Conservation (phyloP, 169 alveolate genomes). For the Miamiensis avidus region DNA sequence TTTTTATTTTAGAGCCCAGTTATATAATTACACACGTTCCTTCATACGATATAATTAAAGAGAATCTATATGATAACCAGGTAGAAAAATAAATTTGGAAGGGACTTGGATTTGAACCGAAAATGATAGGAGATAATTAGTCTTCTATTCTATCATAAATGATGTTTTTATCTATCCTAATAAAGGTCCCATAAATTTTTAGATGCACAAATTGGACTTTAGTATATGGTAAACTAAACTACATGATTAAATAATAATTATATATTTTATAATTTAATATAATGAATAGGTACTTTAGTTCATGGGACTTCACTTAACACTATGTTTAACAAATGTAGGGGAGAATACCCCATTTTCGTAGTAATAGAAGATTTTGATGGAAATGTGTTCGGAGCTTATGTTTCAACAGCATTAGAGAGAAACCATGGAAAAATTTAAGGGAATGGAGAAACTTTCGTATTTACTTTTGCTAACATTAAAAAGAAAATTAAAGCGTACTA, state of each 20-base stretch:
- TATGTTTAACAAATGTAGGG: neutral
- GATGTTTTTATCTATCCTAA: neutral
- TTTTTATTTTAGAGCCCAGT: neutral
- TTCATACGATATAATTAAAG: neutral
- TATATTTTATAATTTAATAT: too few species aligned
- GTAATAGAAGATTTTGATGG: neutral
- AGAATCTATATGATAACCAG: neutral
- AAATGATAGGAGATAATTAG: neutral
- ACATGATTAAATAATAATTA: too few species aligned
- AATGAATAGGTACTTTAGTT: neutral
- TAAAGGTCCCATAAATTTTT: neutral
- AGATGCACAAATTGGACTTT: neutral
- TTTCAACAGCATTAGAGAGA: neutral
- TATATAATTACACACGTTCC: neutral
- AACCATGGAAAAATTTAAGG: neutral
- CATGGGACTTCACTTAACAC: neutral
- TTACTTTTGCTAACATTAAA: neutral
- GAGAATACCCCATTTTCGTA: neutral
- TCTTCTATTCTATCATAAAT: neutral
- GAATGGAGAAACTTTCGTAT: neutral
- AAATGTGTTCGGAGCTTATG: neutral
- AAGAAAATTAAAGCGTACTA: neutral
- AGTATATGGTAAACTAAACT: neutral
- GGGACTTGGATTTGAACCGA: neutral
- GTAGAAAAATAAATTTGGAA: neutral